phyloP scores from a whole-genome alignment of 164 flowering plant genomes.

The Santalum album region DNA sequence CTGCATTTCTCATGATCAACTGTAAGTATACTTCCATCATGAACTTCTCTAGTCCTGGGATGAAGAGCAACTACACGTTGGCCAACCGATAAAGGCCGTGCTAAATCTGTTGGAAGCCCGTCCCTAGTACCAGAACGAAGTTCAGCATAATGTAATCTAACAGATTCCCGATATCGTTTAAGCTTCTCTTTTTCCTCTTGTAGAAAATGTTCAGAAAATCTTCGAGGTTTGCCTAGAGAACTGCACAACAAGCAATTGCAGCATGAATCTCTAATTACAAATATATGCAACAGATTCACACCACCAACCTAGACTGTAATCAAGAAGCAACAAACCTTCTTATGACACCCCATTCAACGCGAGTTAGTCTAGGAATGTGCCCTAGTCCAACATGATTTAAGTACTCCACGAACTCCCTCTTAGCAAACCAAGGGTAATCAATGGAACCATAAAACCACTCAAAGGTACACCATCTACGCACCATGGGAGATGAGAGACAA shows the following conservation, averaged over 20 bases:
- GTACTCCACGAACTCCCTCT: slow-evolving; percentile 90
- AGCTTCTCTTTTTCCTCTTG: slow-evolving; percentile 83
- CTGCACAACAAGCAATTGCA: slow-evolving; percentile 33
- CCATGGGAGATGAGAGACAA: slow-evolving; percentile 50
- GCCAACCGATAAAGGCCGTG: slow-evolving; percentile 82
- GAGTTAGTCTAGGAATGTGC: slow-evolving; percentile 85
- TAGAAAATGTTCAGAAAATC: slow-evolving; percentile 77
- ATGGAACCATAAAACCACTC: slow-evolving; percentile 98
- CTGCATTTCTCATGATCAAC: slow-evolving; percentile 75
- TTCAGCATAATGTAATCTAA: slow-evolving; percentile 75
- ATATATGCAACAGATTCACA: background rate
- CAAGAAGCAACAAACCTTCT: slow-evolving; percentile 44
- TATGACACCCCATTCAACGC: slow-evolving; percentile 96
- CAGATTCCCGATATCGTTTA: slow-evolving; percentile 76
- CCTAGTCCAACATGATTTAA: slow-evolving; percentile 86
- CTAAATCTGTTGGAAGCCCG: slow-evolving; percentile 84
- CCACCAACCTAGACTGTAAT: background rate
- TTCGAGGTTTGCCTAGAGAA: slow-evolving; percentile 90
- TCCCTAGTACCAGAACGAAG: slow-evolving; percentile 64
- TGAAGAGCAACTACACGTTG: slow-evolving; percentile 84
- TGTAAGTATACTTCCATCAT: slow-evolving; percentile 81
- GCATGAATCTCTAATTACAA: background rate
- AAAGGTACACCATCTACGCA: slow-evolving; percentile 77
- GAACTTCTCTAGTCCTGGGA: slow-evolving; percentile 80
- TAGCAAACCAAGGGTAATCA: slow-evolving; percentile 96